Percentiles rank a stretch among this genome's conserved stretches.
These are phyloP conservation scores for Gorgonomyces haynaldii DNA, from an alignment of 192 early-diverging fungal species.

Conservation along the genomic window DNA sequence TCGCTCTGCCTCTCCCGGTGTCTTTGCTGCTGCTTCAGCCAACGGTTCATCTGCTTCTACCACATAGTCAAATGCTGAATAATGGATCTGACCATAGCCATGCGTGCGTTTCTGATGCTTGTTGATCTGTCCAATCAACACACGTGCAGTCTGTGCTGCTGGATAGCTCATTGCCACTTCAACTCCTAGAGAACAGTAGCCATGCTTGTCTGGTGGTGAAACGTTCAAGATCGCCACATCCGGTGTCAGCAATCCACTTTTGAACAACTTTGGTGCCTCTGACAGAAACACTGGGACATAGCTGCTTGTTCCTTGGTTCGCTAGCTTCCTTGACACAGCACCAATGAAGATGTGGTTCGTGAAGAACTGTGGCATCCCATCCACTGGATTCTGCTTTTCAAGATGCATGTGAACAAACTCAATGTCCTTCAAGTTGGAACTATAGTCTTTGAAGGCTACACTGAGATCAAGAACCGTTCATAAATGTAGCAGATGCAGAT, in stretches of 20 bases:
- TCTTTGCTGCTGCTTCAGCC: conserved; percentile 5
- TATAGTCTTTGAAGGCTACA: conserved; percentile 20
- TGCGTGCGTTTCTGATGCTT: conserved; percentile 26
- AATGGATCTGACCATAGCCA: conserved; percentile 20
- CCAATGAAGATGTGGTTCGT: conserved; percentile 40
- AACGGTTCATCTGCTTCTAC: conserved; percentile 26
- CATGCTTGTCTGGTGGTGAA: conserved; percentile 36
- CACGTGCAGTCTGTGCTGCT: conserved; percentile 27
- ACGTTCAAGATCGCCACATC: conserved; percentile 41
- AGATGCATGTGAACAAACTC: conserved; percentile 34
- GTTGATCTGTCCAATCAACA: conserved; percentile 41
- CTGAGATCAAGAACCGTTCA: conserved; percentile 3
- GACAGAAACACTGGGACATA: conserved; percentile 31
- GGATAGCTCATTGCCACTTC: conserved; percentile 18
- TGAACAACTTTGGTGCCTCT: conserved; percentile 15
- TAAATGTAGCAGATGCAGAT: neutral
- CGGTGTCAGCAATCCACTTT: conserved; percentile 5
- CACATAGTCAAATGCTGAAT: conserved; percentile 37
- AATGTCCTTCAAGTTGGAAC: conserved; percentile 15
- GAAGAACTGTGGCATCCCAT: conserved; percentile 16
- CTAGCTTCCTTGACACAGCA: conserved; percentile 19
- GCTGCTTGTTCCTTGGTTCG: conserved; percentile 12
- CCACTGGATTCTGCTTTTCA: conserved; percentile 22
- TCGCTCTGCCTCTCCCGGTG: conserved; percentile 17
- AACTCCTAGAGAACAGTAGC: conserved; percentile 29